A percentile compares a stretch with the other conserved stretches of the same genome.
Conservation (phyloP, 805 yeast species). For the Kluyveromyces siamensis region DNA sequence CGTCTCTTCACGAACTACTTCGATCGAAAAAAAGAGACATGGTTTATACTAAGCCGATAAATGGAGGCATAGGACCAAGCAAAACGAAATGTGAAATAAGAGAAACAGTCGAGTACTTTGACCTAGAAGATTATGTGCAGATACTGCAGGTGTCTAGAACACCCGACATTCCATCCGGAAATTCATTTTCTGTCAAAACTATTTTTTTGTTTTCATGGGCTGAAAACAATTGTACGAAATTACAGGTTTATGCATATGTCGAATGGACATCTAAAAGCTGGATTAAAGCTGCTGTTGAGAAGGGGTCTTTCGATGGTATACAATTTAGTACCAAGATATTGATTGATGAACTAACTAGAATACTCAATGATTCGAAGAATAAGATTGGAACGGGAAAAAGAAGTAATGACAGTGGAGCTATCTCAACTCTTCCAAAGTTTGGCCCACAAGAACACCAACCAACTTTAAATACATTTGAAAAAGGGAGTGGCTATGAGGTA, state of each 20-base stretch:
- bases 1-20: conserved; percentile 36
- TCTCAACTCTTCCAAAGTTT: conserved; percentile 22
- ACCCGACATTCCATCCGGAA: conserved; percentile 81
- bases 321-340: conserved; percentile 44
- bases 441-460: conserved; percentile 37
- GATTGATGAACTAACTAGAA: conserved; percentile 38
- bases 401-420: conserved; percentile 12
- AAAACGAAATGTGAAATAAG: conserved; percentile 58
- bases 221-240: conserved; percentile 40
- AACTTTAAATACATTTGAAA: conserved; percentile 35
- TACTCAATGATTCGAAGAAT: conserved; percentile 12
- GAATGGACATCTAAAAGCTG: conserved; percentile 73
- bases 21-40: conserved; percentile 38
- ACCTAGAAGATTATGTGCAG: conserved; percentile 38
- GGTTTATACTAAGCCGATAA: conserved; percentile 53
- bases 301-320: conserved; percentile 66
- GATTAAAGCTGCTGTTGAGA: conserved; percentile 70
- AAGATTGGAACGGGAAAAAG: conserved; percentile 8
- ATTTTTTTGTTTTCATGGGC: conserved; percentile 56
- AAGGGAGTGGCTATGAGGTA: conserved; percentile 42
- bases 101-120: conserved; percentile 47
- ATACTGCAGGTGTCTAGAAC: conserved; percentile 54
- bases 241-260: conserved; percentile 45
- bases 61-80: conserved; percentile 67
- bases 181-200: conserved; percentile 54